Conservation (phyloP, 2,329 filamentous ascomycete genomes). For the Nemania bipapillata region DNA sequence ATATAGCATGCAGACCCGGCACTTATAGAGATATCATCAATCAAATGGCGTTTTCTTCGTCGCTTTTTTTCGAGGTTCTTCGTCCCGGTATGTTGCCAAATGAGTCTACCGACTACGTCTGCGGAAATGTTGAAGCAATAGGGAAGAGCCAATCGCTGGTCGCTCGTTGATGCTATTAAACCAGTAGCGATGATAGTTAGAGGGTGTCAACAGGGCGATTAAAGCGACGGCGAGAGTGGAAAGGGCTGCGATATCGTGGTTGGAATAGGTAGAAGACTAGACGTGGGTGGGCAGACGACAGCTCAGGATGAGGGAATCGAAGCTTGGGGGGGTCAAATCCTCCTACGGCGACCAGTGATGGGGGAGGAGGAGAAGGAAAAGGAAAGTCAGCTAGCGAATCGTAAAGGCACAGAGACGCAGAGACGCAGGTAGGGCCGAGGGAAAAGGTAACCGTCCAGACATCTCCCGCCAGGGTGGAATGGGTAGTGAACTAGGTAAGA, state of each 20-base stretch:
- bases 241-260: conserved; percentile 3
- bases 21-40: conserved; percentile 8
- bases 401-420: not conserved
- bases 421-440: conserved; percentile 29
- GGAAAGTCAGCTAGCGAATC: conserved; percentile 22
- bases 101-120: not conserved
- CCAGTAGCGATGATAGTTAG: not conserved
- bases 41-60: not conserved
- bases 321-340: conserved; percentile 33
- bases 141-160: conserved; percentile 11
- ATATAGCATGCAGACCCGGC: not conserved
- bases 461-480: conserved; percentile 31
- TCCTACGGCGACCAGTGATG: conserved; percentile 23
- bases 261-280: conserved; percentile 2
- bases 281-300: conserved; percentile 13
- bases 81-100: not conserved
- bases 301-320: conserved; percentile 20
- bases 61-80: conserved; percentile 14
- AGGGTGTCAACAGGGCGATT: conserved; percentile 13
- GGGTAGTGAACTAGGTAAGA: conserved; percentile 21
- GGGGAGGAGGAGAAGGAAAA: conserved; percentile 21
- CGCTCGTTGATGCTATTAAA: conserved; percentile 4
- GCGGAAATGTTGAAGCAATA: conserved; percentile 7
- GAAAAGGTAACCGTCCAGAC: conserved; percentile 26
- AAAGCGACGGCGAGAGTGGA: not conserved